phyloP scores from a whole-genome alignment of 768 basidiomycete species.

The Postia placenta region DNA sequence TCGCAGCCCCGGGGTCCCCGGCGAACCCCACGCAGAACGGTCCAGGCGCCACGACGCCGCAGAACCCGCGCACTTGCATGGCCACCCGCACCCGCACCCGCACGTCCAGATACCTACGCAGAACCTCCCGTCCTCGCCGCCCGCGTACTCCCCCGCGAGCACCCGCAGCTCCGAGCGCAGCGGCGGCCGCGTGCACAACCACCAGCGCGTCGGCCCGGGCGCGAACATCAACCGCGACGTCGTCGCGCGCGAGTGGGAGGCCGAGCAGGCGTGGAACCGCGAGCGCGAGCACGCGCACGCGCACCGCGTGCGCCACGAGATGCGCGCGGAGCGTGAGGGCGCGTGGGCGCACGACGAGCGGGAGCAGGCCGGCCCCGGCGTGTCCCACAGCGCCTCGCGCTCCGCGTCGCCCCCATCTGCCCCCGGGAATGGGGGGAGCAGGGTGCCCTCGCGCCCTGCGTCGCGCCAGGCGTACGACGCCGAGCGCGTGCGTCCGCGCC shows the following conservation, averaged over 20 bases:
- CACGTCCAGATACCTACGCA: constrained; percentile 24
- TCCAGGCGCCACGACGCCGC: constrained; percentile 44
- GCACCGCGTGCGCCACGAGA: constrained; percentile 6
- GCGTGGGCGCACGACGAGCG: constrained; percentile 9
- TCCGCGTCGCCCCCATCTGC: constrained; percentile 19
- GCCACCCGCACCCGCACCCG: constrained; percentile 20
- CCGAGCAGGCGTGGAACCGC: constrained; percentile 18
- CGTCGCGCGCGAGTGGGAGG: constrained; percentile 30
- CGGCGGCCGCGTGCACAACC: constrained; percentile 46
- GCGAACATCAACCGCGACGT: constrained; percentile 48
- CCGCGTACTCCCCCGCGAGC: constrained; percentile 19
- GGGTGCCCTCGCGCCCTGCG: constrained; percentile 18
- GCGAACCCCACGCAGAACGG: constrained; percentile 28
- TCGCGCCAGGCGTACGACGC: constrained; percentile 16
- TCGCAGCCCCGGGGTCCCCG: constrained; percentile 16
- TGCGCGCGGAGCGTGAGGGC: constrained; percentile 18
- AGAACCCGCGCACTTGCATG: constrained; percentile 32
- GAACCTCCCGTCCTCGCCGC: constrained; percentile 26
- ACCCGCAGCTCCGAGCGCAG: constrained; percentile 10
- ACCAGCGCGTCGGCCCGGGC: constrained; percentile 63
- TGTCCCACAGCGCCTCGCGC: constrained; percentile 15
- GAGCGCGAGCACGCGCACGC: constrained; percentile 13
- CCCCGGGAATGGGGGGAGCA: constrained; percentile 15
- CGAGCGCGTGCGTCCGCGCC: constrained; percentile 11
- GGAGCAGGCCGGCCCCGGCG: constrained; percentile 1